phyloP scores from a whole-genome alignment of 306 rosid genomes.

The Malus asiatica region DNA sequence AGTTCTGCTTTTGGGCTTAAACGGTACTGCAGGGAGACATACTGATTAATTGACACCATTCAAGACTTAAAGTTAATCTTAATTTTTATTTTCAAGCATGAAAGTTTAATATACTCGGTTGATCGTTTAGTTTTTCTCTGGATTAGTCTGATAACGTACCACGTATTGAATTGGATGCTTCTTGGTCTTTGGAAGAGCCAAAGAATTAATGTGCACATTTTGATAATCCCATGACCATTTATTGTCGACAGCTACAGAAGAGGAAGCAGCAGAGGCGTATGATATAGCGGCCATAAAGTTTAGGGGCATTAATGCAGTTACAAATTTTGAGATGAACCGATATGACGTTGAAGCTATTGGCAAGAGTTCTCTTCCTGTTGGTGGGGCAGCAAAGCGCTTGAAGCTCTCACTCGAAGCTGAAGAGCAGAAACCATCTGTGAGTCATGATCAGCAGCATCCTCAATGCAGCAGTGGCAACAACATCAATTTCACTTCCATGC shows the following conservation, averaged over 20 bases:
- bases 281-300: conserved; percentile 96
- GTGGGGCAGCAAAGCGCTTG: conserved; percentile 83
- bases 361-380: conserved; percentile 75
- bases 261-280: conserved; percentile 96
- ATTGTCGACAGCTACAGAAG: conserved; percentile 68
- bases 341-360: conserved; percentile 83
- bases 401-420: conserved; percentile 71
- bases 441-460: conserved; percentile 34
- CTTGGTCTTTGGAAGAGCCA: background rate
- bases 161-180: background rate
- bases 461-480: conserved; percentile 32
- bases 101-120: background rate
- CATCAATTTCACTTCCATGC: conserved; percentile 61
- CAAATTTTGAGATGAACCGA: conserved; percentile 90
- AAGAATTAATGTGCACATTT: background rate
- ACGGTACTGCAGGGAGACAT: background rate
- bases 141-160: background rate
- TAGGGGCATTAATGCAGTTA: conserved; percentile 84
- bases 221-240: background rate
- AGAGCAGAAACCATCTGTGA: conserved; percentile 42
- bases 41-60: background rate
- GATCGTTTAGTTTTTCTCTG: background rate
- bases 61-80: background rate
- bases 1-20: background rate
- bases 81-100: background rate